Evolutionary conservation across 2,329 filamentous ascomycete species (phyloP).

Genomic region (Sporothrix dimorphospora): DNA sequence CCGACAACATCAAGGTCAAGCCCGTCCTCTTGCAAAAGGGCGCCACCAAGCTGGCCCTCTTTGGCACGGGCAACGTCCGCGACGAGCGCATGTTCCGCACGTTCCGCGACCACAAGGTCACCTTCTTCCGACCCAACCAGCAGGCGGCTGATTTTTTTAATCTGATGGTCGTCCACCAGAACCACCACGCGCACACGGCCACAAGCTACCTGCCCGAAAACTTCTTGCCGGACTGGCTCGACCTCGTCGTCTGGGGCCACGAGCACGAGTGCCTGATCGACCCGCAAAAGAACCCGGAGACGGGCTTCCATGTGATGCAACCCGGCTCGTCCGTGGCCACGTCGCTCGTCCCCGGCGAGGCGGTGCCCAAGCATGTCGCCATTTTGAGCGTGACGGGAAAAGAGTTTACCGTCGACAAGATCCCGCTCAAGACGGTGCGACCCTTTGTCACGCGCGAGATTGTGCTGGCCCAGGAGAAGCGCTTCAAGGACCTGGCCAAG

Average conservation of each 20-base stretch:
- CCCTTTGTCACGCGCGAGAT: conserved; percentile 90
- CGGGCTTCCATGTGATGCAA: conserved; percentile 93
- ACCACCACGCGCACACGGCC: conserved; percentile 87
- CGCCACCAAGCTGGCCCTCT: conserved; percentile 86
- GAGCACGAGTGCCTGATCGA: conserved; percentile 96
- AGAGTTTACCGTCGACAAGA: conserved; percentile 77
- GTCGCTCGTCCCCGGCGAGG: conserved; percentile 85
- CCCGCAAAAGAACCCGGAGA: conserved; percentile 80
- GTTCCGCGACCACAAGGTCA: conserved; percentile 90
- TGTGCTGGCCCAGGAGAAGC: conserved; percentile 71
- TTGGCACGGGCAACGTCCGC: conserved; percentile 92
- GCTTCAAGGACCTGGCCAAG: conserved; percentile 76
- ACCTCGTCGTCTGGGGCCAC: conserved; percentile 94
- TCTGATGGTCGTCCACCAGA: conserved; percentile 91
- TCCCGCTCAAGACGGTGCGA: conserved; percentile 83
- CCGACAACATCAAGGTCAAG: conserved; percentile 90
- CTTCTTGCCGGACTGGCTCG: conserved; percentile 87
- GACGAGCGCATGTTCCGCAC: conserved; percentile 94
- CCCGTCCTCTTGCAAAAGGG: conserved; percentile 94
- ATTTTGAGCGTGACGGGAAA: conserved; percentile 83
- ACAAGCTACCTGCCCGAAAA: conserved; percentile 95
- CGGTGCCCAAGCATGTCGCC: conserved; percentile 86
- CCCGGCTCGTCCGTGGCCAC: conserved; percentile 96
- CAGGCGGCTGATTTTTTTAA: conserved; percentile 95
- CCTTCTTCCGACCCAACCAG: conserved; percentile 81